phyloP scores from a whole-genome alignment of 768 basidiomycete genomes.

The Psilocybe cubensis region DNA sequence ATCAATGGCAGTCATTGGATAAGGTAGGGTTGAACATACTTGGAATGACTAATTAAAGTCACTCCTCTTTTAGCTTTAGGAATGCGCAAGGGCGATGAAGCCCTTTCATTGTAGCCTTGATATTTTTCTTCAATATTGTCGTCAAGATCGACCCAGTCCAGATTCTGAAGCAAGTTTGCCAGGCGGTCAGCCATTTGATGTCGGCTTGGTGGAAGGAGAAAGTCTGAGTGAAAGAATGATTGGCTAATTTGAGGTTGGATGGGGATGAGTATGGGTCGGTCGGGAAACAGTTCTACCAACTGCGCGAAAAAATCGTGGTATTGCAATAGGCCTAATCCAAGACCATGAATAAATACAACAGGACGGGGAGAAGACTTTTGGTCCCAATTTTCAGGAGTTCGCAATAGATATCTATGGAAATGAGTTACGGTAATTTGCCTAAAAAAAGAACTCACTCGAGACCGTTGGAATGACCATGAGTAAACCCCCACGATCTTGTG shows the following conservation, averaged over 20 bases:
- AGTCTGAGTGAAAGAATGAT: conserved; percentile 76
- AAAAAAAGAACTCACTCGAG: conserved; percentile 60
- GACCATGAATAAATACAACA: conserved; percentile 84
- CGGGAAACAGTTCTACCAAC: conserved; percentile 56
- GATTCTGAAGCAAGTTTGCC: conserved; percentile 54
- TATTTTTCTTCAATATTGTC: conserved; percentile 28
- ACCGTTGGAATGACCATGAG: conserved; percentile 54
- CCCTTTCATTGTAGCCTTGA: conserved; percentile 28
- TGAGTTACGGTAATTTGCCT: neutral
- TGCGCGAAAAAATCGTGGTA: conserved; percentile 65
- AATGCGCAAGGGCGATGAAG: conserved; percentile 18
- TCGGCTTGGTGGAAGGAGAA: conserved; percentile 71
- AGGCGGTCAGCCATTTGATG: conserved; percentile 61
- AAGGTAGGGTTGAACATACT: conserved; percentile 47
- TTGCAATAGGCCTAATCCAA: conserved; percentile 82
- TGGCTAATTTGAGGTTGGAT: conserved; percentile 90
- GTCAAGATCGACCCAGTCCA: conserved; percentile 61
- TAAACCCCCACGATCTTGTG: conserved; percentile 42
- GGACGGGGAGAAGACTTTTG: conserved; percentile 61
- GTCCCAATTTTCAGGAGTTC: conserved; percentile 71
- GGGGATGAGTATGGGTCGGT: conserved; percentile 74
- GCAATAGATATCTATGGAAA: conserved; percentile 66
- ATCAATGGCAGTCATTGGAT: conserved; percentile 4
- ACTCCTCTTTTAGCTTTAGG: conserved; percentile 55
- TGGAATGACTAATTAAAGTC: conserved; percentile 86